These are phyloP conservation scores for Poronia punctata DNA, from an alignment of 495 filamentous ascomycete species.

Conservation along the genomic window DNA sequence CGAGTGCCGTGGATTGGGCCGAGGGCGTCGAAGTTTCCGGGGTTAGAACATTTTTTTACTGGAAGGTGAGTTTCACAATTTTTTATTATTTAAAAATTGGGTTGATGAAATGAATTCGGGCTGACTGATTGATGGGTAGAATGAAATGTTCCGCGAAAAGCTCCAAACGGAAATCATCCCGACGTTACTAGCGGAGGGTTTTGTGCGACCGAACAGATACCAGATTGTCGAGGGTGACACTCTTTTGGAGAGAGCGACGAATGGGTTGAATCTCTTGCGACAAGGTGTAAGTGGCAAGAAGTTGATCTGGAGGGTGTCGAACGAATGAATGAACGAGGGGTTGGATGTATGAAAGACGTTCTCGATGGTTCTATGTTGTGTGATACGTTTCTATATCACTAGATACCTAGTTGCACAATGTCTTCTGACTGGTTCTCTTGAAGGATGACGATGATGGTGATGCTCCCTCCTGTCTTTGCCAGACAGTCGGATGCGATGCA, in stretches of 20 bases:
- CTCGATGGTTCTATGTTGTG: too few species aligned
- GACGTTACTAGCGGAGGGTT: slow-evolving; percentile 33
- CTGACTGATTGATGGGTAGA: slow-evolving; percentile 29
- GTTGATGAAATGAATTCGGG: too few species aligned
- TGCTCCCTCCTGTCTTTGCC: too few species aligned
- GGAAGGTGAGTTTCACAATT: slow-evolving; percentile 33
- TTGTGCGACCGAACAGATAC: slow-evolving; percentile 41
- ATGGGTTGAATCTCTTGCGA: slow-evolving; percentile 34
- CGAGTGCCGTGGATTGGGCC: slow-evolving; percentile 31
- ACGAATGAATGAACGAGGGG: too few species aligned
- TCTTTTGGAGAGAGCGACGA: slow-evolving; percentile 43
- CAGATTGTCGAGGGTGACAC: slow-evolving; percentile 41
- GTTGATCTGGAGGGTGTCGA: slow-evolving; percentile 40
- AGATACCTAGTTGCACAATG: too few species aligned
- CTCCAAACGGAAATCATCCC: slow-evolving; percentile 46
- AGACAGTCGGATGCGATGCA: too few species aligned
- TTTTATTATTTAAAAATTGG: too few species aligned
- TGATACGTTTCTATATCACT: too few species aligned
- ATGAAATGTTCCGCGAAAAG: slow-evolving; percentile 40
- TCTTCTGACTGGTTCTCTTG: too few species aligned
- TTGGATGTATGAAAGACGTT: too few species aligned
- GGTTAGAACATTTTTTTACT: slow-evolving; percentile 43
- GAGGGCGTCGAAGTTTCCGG: slow-evolving; percentile 42
- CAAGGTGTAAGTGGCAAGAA: slow-evolving; percentile 42
- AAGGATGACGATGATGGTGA: too few species aligned